phyloP scores from a whole-genome alignment of 2,329 filamentous ascomycete species.

The Cordyceps farinosa region DNA sequence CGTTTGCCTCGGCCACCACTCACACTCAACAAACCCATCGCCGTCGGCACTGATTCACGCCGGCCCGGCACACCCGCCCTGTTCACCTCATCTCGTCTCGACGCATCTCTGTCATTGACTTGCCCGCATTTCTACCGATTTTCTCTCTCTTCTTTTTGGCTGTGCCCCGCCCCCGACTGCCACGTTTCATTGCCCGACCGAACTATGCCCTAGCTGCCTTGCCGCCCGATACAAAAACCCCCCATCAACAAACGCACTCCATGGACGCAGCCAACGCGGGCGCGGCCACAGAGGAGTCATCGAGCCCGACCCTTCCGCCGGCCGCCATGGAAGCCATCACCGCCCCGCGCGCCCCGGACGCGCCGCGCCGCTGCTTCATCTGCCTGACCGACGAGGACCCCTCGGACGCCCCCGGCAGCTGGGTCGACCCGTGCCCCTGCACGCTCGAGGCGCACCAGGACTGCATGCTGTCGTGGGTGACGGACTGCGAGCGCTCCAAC shows the following conservation, averaged over 20 bases:
- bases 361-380: slow-evolving; percentile 56
- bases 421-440: slow-evolving; percentile 88
- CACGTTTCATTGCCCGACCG: not conserved
- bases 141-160: not conserved
- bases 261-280: not conserved
- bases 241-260: not conserved
- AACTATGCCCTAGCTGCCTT: slow-evolving; percentile 5
- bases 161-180: not conserved
- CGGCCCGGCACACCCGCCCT: not conserved
- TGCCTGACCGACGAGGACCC: slow-evolving; percentile 57
- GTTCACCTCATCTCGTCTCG: not conserved
- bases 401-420: slow-evolving; percentile 48
- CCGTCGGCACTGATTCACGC: slow-evolving; percentile 3
- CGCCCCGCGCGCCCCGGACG: slow-evolving; percentile 24
- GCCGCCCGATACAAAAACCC: not conserved
- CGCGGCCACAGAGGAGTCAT: not conserved
- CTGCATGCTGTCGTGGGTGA: slow-evolving; percentile 87
- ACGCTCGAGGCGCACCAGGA: slow-evolving; percentile 86
- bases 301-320: slow-evolving; percentile 17
- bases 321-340: slow-evolving; percentile 21
- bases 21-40: not conserved
- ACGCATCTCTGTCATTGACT: not conserved
- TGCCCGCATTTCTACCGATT: not conserved
- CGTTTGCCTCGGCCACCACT: slow-evolving; percentile 2
- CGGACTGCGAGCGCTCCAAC: slow-evolving; percentile 70